phyloP scores from a whole-genome alignment of 371 early-diverging fungal species.

The Nosema granulosis region DNA sequence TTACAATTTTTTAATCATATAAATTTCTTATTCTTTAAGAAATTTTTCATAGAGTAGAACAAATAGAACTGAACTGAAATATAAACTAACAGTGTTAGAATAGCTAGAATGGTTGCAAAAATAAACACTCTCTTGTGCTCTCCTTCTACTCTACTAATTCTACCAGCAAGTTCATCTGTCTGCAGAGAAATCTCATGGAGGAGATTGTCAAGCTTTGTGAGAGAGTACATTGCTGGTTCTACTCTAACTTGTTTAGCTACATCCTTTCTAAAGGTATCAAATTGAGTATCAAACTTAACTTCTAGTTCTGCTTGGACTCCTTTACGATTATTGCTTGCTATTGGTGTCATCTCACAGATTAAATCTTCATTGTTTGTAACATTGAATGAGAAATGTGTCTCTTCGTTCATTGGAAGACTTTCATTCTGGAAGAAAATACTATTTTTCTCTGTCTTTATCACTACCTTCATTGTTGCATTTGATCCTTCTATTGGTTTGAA shows the following conservation, averaged over 20 bases:
- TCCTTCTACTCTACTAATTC: conserved; percentile 45
- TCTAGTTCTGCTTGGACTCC: conserved; percentile 16
- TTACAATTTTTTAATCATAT: conserved; percentile 59
- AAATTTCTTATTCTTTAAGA: conserved; percentile 67
- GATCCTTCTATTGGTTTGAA: conserved; percentile 44
- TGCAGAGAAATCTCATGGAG: conserved; percentile 55
- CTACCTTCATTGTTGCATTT: conserved; percentile 31
- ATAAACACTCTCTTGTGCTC: conserved; percentile 60
- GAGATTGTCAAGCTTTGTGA: conserved; percentile 62
- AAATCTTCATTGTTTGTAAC: conserved; percentile 54
- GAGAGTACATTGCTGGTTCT: conserved; percentile 62
- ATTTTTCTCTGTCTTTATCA: conserved; percentile 50
- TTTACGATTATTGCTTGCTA: conserved; percentile 9
- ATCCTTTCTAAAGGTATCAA: conserved; percentile 66
- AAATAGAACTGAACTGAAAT: conserved; percentile 59
- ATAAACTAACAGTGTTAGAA: conserved; percentile 60
- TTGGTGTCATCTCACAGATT: conserved; percentile 39
- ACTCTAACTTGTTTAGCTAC: conserved; percentile 61
- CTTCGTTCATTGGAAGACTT: conserved; percentile 27
- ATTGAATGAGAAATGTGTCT: conserved; percentile 62
- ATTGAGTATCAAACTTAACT: conserved; percentile 56
- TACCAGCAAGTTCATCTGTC: conserved; percentile 41
- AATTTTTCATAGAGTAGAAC: conserved; percentile 60
- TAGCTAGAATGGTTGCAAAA: conserved; percentile 56
- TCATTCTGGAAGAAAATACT: conserved; percentile 48